Conservation (phyloP, 768 basidiomycete genomes). For the Mycena capillaripes region DNA sequence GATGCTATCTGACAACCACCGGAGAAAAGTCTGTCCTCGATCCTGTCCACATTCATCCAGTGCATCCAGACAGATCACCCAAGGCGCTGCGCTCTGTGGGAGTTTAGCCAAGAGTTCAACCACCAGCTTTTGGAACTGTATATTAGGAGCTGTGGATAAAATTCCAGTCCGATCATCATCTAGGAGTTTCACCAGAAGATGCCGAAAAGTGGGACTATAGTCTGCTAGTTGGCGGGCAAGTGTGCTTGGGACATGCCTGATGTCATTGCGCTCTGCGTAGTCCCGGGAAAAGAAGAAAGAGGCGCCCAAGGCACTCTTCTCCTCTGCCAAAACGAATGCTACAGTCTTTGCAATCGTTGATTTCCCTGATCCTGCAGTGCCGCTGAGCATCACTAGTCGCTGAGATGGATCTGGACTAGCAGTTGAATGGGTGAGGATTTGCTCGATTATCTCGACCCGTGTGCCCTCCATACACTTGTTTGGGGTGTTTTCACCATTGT, state of each 20-base stretch:
- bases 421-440: not conserved
- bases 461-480: slow-evolving; percentile 18
- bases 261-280: not conserved
- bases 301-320: not conserved
- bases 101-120: not conserved
- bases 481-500: slow-evolving; percentile 8
- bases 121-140: slow-evolving; percentile 17
- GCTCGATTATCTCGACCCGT: slow-evolving; percentile 1
- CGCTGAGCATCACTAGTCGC: not conserved
- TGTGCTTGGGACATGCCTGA: not conserved
- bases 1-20: slow-evolving; percentile 11
- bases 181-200: not conserved
- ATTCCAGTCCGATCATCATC: not conserved
- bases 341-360: slow-evolving; percentile 24
- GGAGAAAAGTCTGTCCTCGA: slow-evolving; percentile 3
- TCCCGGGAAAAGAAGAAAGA: slow-evolving; percentile 25
- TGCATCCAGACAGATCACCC: slow-evolving; percentile 8
- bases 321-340: slow-evolving; percentile 2
- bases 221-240: slow-evolving; percentile 9
- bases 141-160: not conserved
- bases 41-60: slow-evolving; percentile 23
- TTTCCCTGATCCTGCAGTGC: slow-evolving; percentile 2
- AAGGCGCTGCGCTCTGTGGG: not conserved
- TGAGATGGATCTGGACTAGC: not conserved
- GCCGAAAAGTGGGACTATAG: not conserved